These are phyloP conservation scores for Entomortierella beljakovae DNA, from an alignment of 192 early-diverging fungal genomes.

Conservation along the genomic window DNA sequence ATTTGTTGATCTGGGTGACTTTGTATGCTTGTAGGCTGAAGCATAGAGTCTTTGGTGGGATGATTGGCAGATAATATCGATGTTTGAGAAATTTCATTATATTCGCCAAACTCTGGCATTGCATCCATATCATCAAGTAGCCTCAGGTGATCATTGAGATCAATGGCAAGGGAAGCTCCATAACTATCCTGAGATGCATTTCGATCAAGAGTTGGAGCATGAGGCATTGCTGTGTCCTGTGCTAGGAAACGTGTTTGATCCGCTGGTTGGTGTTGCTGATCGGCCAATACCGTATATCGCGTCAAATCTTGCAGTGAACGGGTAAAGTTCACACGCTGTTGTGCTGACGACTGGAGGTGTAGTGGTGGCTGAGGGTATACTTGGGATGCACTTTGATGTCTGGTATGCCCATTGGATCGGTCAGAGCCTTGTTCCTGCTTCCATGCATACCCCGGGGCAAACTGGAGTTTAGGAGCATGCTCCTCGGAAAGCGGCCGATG, in stretches of 20 bases:
- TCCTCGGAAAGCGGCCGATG: neutral
- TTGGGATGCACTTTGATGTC: constrained; percentile 35
- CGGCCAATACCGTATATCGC: constrained; percentile 9
- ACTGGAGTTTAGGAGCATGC: constrained; percentile 25
- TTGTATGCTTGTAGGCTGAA: neutral
- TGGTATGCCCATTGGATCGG: constrained; percentile 9
- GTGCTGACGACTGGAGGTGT: constrained; percentile 5
- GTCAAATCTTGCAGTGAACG: constrained; percentile 29
- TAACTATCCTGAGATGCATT: constrained; percentile 15
- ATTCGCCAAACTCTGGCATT: constrained; percentile 26
- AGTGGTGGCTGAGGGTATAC: constrained; percentile 16
- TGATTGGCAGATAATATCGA: neutral
- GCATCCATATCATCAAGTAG: constrained; percentile 42
- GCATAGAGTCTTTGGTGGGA: neutral
- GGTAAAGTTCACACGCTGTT: constrained; percentile 21
- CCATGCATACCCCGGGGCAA: constrained; percentile 23
- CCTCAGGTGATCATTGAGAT: constrained; percentile 23
- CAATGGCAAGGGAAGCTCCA: constrained; percentile 35
- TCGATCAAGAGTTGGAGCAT: constrained; percentile 5
- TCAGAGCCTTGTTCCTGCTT: constrained; percentile 9
- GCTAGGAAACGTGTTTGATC: constrained; percentile 9
- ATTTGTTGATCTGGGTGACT: constrained; percentile 1
- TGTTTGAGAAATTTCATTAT: constrained; percentile 6
- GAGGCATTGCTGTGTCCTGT: constrained; percentile 2
- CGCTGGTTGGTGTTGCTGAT: constrained; percentile 16